Evolutionary conservation across 192 early-diverging fungal species (phyloP).

Genomic region (Backusella psychrophila): DNA sequence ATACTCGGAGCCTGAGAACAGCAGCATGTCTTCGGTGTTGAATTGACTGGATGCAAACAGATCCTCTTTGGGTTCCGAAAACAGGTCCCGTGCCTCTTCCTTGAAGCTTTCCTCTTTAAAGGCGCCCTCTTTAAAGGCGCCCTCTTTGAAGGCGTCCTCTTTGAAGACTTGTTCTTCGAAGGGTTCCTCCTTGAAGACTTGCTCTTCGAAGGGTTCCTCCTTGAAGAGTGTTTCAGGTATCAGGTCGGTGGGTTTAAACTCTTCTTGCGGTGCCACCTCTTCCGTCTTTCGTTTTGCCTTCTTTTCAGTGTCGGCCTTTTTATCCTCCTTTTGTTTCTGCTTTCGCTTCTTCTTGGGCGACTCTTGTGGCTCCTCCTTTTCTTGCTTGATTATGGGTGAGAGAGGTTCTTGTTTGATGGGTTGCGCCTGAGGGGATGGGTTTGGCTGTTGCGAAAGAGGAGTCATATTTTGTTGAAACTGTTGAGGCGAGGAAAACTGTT

Average conservation of each 20-base stretch:
- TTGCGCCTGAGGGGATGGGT: constrained; percentile 8
- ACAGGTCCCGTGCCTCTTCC: neutral
- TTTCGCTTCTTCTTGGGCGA: neutral
- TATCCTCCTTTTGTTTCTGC: neutral
- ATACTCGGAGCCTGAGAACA: neutral
- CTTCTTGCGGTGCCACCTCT: neutral
- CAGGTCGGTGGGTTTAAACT: neutral
- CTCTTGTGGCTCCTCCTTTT: neutral
- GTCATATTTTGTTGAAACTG: neutral
- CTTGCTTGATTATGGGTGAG: neutral
- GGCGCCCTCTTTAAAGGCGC: too few relatives aligned
- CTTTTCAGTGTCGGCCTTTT: neutral
- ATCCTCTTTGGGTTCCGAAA: neutral
- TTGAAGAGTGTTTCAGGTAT: neutral
- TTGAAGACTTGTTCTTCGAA: too few relatives aligned
- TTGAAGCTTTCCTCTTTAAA: too few relatives aligned
- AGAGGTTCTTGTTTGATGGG: neutral
- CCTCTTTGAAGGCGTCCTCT: too few relatives aligned
- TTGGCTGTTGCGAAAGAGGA: constrained; percentile 5
- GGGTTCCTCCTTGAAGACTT: too few relatives aligned
- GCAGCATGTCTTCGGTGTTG: neutral
- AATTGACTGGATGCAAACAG: neutral
- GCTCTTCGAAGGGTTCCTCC: too few relatives aligned
- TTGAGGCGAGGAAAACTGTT: neutral
- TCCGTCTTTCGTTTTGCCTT: neutral